A percentile compares a stretch with the other conserved stretches of the same genome.
phyloP scores from a whole-genome alignment of 306 rosid species.

The Astragalus glycyphyllos region DNA sequence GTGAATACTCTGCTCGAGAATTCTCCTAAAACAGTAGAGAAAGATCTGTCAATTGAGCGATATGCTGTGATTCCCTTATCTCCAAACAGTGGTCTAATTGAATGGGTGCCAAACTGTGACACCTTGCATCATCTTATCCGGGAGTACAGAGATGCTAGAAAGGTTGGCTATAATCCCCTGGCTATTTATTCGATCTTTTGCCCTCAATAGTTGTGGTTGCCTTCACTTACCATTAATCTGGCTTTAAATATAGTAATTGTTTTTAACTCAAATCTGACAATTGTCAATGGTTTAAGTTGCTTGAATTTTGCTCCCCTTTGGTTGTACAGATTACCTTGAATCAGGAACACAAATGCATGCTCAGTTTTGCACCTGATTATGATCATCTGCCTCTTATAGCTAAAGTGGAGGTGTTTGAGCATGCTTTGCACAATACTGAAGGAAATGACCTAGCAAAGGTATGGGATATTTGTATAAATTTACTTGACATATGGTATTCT shows the following conservation, averaged over 20 bases:
- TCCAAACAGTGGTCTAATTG: constrained; percentile 97
- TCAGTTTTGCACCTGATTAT: constrained; percentile 96
- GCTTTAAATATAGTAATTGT: constrained; percentile 26
- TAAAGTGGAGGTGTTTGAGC: constrained; percentile 96
- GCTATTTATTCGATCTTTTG: constrained; percentile 7
- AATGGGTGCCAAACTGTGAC: constrained; percentile 98
- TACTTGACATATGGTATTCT: constrained; percentile 27
- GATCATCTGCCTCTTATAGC: constrained; percentile 96
- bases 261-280: constrained; percentile 27
- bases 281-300: constrained; percentile 36
- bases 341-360: constrained; percentile 95
- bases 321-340: constrained; percentile 77
- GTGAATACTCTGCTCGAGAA: constrained; percentile 92
- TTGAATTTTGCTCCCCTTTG: constrained; percentile 12
- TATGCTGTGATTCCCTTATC: constrained; percentile 92
- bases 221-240: constrained; percentile 16
- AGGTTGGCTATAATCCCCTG: constrained; percentile 60
- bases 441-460: constrained; percentile 94
- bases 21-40: constrained; percentile 81
- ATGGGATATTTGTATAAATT: constrained; percentile 27
- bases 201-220: neutral
- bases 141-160: constrained; percentile 92
- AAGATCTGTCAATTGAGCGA: constrained; percentile 85
- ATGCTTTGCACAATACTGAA: constrained; percentile 88
- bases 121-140: constrained; percentile 89